Evolutionary conservation across 2,329 filamentous ascomycete genomes (phyloP).

Genomic region (Fusarium sp.): DNA sequence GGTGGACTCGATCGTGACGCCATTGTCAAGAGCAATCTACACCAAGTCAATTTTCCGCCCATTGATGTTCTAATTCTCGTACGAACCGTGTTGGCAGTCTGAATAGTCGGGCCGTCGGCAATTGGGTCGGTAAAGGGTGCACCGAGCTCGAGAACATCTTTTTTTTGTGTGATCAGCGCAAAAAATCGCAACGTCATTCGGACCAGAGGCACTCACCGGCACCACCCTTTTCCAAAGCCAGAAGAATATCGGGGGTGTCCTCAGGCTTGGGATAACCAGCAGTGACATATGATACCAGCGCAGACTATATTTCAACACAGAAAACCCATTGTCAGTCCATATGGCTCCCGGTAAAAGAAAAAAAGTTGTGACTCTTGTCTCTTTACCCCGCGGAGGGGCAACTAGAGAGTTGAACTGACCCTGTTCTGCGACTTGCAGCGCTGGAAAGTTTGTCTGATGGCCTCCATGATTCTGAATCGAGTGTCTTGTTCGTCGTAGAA

Average conservation of each 20-base stretch:
- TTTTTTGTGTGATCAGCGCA: slow-evolving; percentile 12
- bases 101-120: slow-evolving; percentile 96
- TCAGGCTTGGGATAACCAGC: slow-evolving; percentile 89
- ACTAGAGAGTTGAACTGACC: slow-evolving; percentile 53
- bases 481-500: slow-evolving; percentile 10
- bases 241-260: slow-evolving; percentile 83
- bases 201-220: slow-evolving; percentile 69
- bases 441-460: slow-evolving; percentile 67
- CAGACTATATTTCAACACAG: slow-evolving; percentile 64
- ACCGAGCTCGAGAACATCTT: slow-evolving; percentile 92
- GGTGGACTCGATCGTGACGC: slow-evolving; percentile 82
- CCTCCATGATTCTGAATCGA: slow-evolving; percentile 59
- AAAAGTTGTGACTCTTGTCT: slow-evolving; percentile 7
- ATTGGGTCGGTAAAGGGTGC: slow-evolving; percentile 98
- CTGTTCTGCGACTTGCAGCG: slow-evolving; percentile 68
- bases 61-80: slow-evolving; percentile 11
- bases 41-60: slow-evolving; percentile 30
- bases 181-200: slow-evolving; percentile 10
- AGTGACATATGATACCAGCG: slow-evolving; percentile 95
- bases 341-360: neutral
- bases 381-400: slow-evolving; percentile 46
- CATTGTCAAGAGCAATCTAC: slow-evolving; percentile 81
- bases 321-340: slow-evolving; percentile 32
- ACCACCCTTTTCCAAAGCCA: slow-evolving; percentile 92
- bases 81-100: slow-evolving; percentile 87